These are phyloP conservation scores for Petunia axillaris DNA, from an alignment of 257 asterid species.

Conservation along the genomic window DNA sequence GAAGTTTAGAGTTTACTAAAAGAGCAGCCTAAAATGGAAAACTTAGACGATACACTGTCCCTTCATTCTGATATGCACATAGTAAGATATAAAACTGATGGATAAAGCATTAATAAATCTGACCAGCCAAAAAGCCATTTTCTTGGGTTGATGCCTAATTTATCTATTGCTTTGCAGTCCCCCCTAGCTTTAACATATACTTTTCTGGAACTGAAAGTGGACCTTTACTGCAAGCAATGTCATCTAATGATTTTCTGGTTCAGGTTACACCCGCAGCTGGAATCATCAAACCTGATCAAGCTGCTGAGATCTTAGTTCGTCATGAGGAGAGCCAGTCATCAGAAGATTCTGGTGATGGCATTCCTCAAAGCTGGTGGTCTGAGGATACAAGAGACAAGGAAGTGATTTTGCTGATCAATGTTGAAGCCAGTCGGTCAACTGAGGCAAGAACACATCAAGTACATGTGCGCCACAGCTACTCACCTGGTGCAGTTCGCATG, in stretches of 20 bases:
- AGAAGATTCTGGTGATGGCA: slow-evolving; percentile 66
- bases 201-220: slow-evolving; percentile 12
- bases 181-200: neutral
- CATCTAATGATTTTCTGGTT: slow-evolving; percentile 26
- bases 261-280: slow-evolving; percentile 84
- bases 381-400: slow-evolving; percentile 78
- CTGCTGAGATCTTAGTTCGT: slow-evolving; percentile 53
- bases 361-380: slow-evolving; percentile 80
- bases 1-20: neutral
- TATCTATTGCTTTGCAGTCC: neutral
- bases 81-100: neutral
- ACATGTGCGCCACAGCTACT: slow-evolving; percentile 52
- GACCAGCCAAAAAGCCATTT: slow-evolving; percentile 13
- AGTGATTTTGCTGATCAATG: slow-evolving; percentile 54
- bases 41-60: slow-evolving; percentile 12
- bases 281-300: slow-evolving; percentile 61
- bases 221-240: slow-evolving; percentile 11
- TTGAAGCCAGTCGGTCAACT: slow-evolving; percentile 59
- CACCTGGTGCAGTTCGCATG: slow-evolving; percentile 29
- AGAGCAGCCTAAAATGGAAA: neutral
- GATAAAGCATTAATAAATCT: neutral
- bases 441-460: slow-evolving; percentile 50
- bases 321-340: slow-evolving; percentile 67
- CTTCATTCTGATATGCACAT: slow-evolving; percentile 12
- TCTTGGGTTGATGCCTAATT: slow-evolving; percentile 12